Base-by-base conservation (phyloP, 1,284 basidiomycete genomes). In the Heterobasidion annosum region DNA sequence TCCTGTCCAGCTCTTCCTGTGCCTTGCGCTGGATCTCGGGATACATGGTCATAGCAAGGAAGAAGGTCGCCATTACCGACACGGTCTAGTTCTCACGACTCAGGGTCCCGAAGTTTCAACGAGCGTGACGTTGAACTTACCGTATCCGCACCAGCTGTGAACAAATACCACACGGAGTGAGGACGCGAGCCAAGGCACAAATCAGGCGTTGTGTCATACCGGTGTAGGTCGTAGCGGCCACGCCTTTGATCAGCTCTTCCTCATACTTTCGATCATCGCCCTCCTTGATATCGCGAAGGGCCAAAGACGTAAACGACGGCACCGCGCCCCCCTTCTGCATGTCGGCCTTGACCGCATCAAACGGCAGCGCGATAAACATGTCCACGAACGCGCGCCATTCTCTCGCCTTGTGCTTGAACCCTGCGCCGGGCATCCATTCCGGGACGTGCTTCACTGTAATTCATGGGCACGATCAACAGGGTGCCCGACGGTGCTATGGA, bases 11-110 rank as follows among this genome's bases (percentile, higher is more conserved):
- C 57, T 68, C 68, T 50, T 59, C 61, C 52, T 68, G 64, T 3
- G 67, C 70, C 52, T 61, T 65, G 9, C 51, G 52, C 55, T 69
- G 69, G 5, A 66, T 60, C 0, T 64, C 64, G 0, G 68, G 70
- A 52, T 67, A 58, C 37, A 61, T 63, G 13, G 64, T 52, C 64
- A 69, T 67, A 7, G 65, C 65, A 19, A 69, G 61, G 44, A 68
- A 58, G 54, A 65, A 64, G 1, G 61, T 62, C 51, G 54, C 37
- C 8, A 62, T 34, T 5, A 60, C 48, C 1, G 61, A 58, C 8
- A 60, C 55, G 9, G 61, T 62, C 61, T 62, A 34, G 9, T 19
- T 16, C 5, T 12, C 32, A 32, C 15, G 9, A 37, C 40, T 53
- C 1, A 56, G 37, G 8, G 12, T 16, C 25, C 48, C 33, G 19